Evolutionary conservation across 2,329 filamentous ascomycete species (phyloP).

Genomic region (Venturia oleaginea): DNA sequence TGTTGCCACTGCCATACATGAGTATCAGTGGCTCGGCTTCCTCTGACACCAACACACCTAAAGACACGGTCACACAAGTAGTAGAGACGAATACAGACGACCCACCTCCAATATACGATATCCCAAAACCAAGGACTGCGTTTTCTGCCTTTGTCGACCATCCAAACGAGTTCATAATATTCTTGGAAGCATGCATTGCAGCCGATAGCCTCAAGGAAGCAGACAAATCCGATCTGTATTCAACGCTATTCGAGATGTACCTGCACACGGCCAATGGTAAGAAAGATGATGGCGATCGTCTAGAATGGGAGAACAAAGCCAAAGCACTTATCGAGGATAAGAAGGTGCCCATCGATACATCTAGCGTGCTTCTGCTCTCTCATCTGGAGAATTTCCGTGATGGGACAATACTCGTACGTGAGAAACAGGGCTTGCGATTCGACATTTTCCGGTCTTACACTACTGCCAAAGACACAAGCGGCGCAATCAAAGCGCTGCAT

Average conservation of each 20-base stretch:
- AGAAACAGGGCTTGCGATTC: constrained; percentile 82
- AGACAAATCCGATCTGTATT: constrained; percentile 80
- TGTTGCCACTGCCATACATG: constrained; percentile 81
- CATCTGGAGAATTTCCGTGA: constrained; percentile 84
- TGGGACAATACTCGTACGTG: constrained; percentile 84
- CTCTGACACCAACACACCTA: constrained; percentile 38
- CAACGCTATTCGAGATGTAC: constrained; percentile 97
- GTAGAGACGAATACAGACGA: constrained; percentile 45
- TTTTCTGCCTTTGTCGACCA: constrained; percentile 97
- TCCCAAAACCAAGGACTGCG: constrained; percentile 75
- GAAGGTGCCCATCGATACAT: constrained; percentile 78
- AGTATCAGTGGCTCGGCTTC: constrained; percentile 53
- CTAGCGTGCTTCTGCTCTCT: constrained; percentile 85
- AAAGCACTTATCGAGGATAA: constrained; percentile 78
- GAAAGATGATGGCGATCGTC: constrained; percentile 54
- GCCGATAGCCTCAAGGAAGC: constrained; percentile 61
- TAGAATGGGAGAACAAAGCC: constrained; percentile 83
- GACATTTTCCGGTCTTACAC: constrained; percentile 98
- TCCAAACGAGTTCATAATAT: constrained; percentile 80
- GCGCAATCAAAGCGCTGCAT: constrained; percentile 77
- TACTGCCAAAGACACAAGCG: constrained; percentile 79
- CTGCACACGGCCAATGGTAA: constrained; percentile 75
- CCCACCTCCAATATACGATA: constrained; percentile 54
- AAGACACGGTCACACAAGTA: constrained; percentile 38
- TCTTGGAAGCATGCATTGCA: constrained; percentile 78